Base-by-base conservation (phyloP, 1,284 basidiomycete species). In the Meira miltonrushii region DNA sequence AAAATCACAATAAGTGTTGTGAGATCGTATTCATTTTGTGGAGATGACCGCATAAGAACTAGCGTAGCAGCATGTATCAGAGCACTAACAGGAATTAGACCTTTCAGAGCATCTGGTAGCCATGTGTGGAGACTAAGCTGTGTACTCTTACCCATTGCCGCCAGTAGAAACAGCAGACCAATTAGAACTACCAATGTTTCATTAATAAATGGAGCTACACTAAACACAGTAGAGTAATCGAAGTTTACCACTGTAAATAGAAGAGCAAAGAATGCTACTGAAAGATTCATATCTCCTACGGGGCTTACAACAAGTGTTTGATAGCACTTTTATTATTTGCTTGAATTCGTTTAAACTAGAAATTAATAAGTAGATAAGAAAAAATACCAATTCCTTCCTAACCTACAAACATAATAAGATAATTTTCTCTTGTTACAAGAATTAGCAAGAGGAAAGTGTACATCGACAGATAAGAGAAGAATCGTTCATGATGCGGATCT, bases 401-500 rank as follows among this genome's bases (percentile, higher is more conserved):
- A 48, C 76, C 77, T 62, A 78, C 63, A 63, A 79, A 78, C 65
- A 78, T 62, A 38, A 78, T 73, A 58, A 78, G 62, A 63, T 78
- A 79, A 63, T 77, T 78, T 69, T 75, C 71, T 46, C 75, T 76
- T 62, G 78, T 67, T 58, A 78, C 75, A 60, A 79, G 60, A 40
- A 78, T 64, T 56, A 77, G 65, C 75, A 78, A 78, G 56, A 78
- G 75, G 63, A 78, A 75, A 51, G 76, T 79, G 68, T 78, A 77
- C 66, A 78, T 75, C 55, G 75, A 78, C 64, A 79, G 66, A 60
- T 76, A 79, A 53, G 70, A 66, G 64, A 77, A 78, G 67, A 78
- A 78, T 72, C 77, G 75, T 77, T 78, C 76, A 57, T 77, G 69
- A 57, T 78, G 77, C 54, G 77, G 77, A 66, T 78, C 77, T 63